Evolutionary conservation across 2,329 filamentous ascomycete species (phyloP), one percentile per base, ranked within the genome.

Genomic region (Ophioceras dolichostomum): DNA sequence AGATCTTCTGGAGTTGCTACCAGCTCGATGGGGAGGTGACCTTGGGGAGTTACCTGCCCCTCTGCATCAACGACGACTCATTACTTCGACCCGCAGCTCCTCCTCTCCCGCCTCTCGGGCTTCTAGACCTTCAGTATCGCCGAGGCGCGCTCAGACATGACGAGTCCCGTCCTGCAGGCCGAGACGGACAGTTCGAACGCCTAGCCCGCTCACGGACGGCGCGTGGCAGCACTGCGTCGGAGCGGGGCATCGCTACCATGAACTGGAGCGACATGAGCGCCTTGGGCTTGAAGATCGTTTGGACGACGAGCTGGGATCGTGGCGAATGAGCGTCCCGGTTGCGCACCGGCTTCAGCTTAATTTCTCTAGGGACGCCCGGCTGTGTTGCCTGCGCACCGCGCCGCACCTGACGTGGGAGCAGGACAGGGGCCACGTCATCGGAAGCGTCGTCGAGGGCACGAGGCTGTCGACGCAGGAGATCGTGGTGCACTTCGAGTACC

Each of bases 1-100:
- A 53, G 21, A 38, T 74, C 0, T 76, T 76, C 45, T 76, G 72
- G 70, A 45, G 74, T 5, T 65, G 63, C 42, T 75, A 72, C 39
- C 57, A 57, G 2, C 50, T 71, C 9, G 71, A 76, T 44, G 75
- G 72, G 41, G 70, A 75, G n/a, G 57, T 73, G 10, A 56, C 67
- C 0, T 53, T 76, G 0, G 61, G 70, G 4, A 68, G 63, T 0
- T 68, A 69, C 0, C 68, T 70, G 34, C 69, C 69, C 0, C 69
- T 70, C 2, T 50, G 58, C 1, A 63, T 73, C 16, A 49, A 54
- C 4, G 67, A 72, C 36, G 62, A 68, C n/a, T n/a, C n/a, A n/a
- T n/a, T n/a, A n/a, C n/a, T n/a, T n/a, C n/a, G n/a, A n/a, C n/a
- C n/a, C n/a, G 13, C 63, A 69, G 38, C 73, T 70, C 43, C 68